Base-by-base conservation (phyloP, 2,329 filamentous ascomycete genomes). In the Claviceps fusiformis region DNA sequence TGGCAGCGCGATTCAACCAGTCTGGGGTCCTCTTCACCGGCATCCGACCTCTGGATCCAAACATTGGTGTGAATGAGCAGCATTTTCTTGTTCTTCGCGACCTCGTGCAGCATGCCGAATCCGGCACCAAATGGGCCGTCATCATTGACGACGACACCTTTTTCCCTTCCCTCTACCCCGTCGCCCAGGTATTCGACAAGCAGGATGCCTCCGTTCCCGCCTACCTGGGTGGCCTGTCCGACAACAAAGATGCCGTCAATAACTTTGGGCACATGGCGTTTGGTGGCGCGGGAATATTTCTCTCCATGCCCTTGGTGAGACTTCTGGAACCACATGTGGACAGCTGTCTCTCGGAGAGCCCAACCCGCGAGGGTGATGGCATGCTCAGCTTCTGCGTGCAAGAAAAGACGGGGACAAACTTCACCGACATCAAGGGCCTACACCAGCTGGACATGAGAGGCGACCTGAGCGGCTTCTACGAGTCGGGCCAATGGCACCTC, bases 71-170 rank as follows among this genome's bases (percentile, higher is more conserved):
- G 33, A 76, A 79, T 48, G 73, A 80, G 57, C 77, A 79, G 44
- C 80, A 83, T 62, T 82, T 83, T 62, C 72, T 77, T 13, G 71
- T 83, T 13, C 65, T 83, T 9, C 68, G 73, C 33, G 70, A 77
- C 43, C 71, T 83, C 57, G 65, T 78, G 29, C 63, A 70, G 29
- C 68, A 73, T 52, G 64, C 70, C 37, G 71, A 67, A 10, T 64
- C 72, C 0, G 61, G 70, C 15, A 80, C 78, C 0, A 68, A 70
- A 37, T 84, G 81, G 80, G 72, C 75, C 15, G 75, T 73, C 49
- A 70, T 83, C 51, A 73, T 83, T 43, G 80, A 84, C 62, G 81
- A 84, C 61, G 81, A 84, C 60, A 84, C 81, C 1, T 83, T 84
- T 64, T 83, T 83, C 64, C 74, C 77, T 2, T 79, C 76, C 2